Base-by-base conservation (phyloP, 148 eudicot genomes). In the Diospyros kaki region DNA sequence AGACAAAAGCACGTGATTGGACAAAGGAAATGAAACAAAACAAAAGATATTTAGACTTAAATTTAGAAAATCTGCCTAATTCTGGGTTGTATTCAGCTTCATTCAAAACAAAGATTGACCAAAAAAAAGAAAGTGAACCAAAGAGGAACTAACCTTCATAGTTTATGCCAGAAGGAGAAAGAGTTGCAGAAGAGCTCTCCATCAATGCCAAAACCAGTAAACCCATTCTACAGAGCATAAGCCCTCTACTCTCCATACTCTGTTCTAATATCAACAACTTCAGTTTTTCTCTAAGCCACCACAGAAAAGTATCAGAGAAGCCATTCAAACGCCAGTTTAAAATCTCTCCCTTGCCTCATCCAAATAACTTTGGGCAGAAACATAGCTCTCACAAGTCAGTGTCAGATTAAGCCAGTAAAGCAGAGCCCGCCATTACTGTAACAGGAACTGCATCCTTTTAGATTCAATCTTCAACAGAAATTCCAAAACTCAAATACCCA, bases 121-220 rank as follows among this genome's bases (percentile, higher is more conserved):
- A n/a, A 0, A 43, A 58, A 18, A 73, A 52, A 13, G 53, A 59
- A 53, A 55, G 61, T 44, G 15, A 17, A 69, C 42, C 6, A 67
- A 64, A 66, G 12, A 62, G 64, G 53, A 73, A 84, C 83, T 79
- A 48, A 93, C 98, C 98, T 93, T 93, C 98, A 88, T 87, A 94
- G 77, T 92, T 92, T 4, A 94, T 82, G 51, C 97, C 97, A 86
- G 96, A 77, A 76, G 97, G 97, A 84, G 98, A 94, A 68, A 94
- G 97, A 68, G 89, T 84, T 44, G 96, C 88, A 85, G 80, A 84
- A 83, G 71, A 78, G 78, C 55, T 63, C 80, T 81, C 80, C 80
- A 91, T 70, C 73, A 85, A 78, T 38, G 77, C 67, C 84, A 89
- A 76, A 71, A 89, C 81, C 84, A 85, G 71, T 66, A 91, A 81